Evolutionary conservation across 2,329 filamentous ascomycete species (phyloP).

Genomic region (Beauveria bassiana): DNA sequence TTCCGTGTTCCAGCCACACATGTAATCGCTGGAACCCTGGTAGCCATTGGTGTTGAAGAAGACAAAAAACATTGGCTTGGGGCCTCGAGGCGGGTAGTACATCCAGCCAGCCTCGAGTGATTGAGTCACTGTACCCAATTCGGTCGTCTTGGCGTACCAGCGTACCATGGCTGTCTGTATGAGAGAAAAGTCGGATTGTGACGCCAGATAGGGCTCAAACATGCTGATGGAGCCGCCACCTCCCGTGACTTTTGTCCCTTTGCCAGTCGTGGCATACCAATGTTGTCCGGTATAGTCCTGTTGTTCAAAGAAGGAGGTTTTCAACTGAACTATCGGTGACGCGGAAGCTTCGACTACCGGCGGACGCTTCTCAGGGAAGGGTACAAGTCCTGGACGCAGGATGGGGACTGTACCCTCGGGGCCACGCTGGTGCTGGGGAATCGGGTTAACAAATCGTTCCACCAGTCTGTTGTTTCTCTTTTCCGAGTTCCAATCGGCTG

Average conservation of each 20-base stretch:
- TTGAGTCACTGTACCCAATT: constrained; percentile 12
- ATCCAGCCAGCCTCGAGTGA: constrained; percentile 18
- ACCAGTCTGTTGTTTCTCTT: background rate
- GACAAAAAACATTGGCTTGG: constrained; percentile 15
- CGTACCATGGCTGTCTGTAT: constrained; percentile 16
- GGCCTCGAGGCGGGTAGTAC: constrained; percentile 14
- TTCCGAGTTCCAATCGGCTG: background rate
- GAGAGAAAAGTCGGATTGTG: constrained; percentile 15
- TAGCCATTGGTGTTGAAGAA: constrained; percentile 18
- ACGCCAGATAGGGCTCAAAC: constrained; percentile 14
- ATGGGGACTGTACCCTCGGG: constrained; percentile 17
- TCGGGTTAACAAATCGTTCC: background rate
- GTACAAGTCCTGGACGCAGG: constrained; percentile 11
- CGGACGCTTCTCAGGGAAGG: constrained; percentile 12
- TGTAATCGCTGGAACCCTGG: constrained; percentile 10
- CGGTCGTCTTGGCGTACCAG: constrained; percentile 9
- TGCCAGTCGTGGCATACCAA: constrained; percentile 16
- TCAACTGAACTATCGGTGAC: background rate
- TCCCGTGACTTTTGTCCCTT: constrained; percentile 13
- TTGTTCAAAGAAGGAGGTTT: background rate
- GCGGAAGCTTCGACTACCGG: background rate
- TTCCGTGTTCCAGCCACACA: constrained; percentile 17
- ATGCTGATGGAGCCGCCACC: constrained; percentile 14
- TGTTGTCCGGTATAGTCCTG: constrained; percentile 14
- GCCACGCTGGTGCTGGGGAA: constrained; percentile 7